These are phyloP conservation scores for Pythium utonaiense DNA, from an alignment of 352 stramenopile species.

Conservation along the genomic window DNA sequence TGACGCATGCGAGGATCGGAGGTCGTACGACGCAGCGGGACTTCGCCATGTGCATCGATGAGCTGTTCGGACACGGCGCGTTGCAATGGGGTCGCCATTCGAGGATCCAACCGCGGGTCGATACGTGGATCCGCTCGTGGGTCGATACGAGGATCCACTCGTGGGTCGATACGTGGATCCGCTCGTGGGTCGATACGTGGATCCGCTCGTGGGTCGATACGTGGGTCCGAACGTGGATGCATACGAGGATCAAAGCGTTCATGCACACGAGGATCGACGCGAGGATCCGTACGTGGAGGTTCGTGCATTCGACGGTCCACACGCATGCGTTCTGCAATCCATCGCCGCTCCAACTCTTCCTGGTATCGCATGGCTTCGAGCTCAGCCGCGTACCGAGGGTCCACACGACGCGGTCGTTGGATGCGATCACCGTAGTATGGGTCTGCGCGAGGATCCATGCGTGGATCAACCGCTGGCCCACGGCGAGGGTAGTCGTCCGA, in stretches of 20 bases:
- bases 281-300: not conserved
- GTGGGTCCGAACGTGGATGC: not conserved
- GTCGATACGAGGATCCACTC: not conserved
- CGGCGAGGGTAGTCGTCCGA: not conserved
- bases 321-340: not conserved
- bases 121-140: not conserved
- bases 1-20: not conserved
- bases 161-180: not conserved
- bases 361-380: not conserved
- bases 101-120: not conserved
- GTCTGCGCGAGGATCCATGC: not conserved
- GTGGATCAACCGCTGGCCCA: not conserved
- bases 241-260: not conserved
- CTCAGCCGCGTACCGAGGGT: not conserved
- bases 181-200: not conserved
- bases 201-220: not conserved
- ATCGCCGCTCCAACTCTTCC: not conserved
- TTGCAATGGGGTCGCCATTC: not conserved
- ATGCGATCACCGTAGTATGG: not conserved
- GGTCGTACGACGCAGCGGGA: not conserved
- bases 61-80: not conserved
- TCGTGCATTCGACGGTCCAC: not conserved
- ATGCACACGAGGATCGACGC: no score
- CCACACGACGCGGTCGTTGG: not conserved
- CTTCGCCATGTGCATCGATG: not conserved